Evolutionary conservation across 345 rosid genomes (phyloP).

Genomic region (Salix exigua): DNA sequence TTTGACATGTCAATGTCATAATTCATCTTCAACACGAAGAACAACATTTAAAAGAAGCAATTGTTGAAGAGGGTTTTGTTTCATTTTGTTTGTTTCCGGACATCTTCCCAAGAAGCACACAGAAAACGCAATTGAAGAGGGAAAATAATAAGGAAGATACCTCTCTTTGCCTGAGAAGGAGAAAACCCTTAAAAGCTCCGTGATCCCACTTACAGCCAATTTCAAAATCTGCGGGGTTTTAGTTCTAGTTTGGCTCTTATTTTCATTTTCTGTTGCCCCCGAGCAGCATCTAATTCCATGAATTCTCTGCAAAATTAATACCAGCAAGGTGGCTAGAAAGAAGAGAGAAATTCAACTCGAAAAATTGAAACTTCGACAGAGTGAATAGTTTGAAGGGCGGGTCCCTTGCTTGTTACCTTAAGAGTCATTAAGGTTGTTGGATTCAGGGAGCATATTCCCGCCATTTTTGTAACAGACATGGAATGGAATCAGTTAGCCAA

Average conservation of each 20-base stretch:
- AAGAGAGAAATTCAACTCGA: background rate
- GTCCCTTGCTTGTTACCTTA: background rate
- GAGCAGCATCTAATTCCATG: slow-evolving; percentile 44
- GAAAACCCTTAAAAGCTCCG: slow-evolving; percentile 64
- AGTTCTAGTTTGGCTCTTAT: background rate
- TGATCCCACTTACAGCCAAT: slow-evolving; percentile 66
- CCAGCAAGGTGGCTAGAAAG: background rate
- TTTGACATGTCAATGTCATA: too few species aligned
- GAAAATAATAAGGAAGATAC: slow-evolving; percentile 3
- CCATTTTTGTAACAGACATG: too few species aligned
- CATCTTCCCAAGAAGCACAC: background rate
- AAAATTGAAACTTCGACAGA: background rate
- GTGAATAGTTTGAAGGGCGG: background rate
- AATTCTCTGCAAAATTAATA: slow-evolving; percentile 28
- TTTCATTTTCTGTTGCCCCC: slow-evolving; percentile 26
- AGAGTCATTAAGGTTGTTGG: background rate
- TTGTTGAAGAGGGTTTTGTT: too few species aligned
- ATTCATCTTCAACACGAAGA: too few species aligned
- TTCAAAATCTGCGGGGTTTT: slow-evolving; percentile 48
- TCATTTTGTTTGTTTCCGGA: too few species aligned
- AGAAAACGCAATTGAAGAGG: background rate
- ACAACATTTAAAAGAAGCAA: too few species aligned
- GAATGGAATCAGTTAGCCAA: too few species aligned
- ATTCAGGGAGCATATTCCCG: too few species aligned
- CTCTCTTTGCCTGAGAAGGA: slow-evolving; percentile 34